Evolutionary conservation across 108 stramenopile species (phyloP), one percentile per base, ranked within the genome.

Genomic region (Pseudonitzschia delicatissima): DNA sequence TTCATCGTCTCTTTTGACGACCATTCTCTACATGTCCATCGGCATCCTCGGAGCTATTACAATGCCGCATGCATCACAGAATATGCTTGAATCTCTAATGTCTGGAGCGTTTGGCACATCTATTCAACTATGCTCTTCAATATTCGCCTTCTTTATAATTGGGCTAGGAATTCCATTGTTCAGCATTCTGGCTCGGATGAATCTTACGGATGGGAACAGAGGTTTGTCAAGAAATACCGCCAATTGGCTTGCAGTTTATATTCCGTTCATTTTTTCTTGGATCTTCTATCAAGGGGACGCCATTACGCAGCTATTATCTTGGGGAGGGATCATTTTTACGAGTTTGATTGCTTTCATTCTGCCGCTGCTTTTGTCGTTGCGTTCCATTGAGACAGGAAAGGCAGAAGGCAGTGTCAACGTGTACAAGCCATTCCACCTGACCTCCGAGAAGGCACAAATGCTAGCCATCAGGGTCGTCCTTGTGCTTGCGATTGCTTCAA

Each of bases 111-210:
- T 80, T 62, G 86, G 86, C 17, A 57, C 53, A 4, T 8, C 66
- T n/a, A 83, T 80, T 37, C 78, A 82, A 53, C 21, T 77, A 18
- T 74, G 74, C 18, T 66, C 81, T 26, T 71, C 63, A 17, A 11
- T 85, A 1, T 92, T 88, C 69, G 82, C 81, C 21, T 83, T 92
- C 44, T 77, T 85, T 66, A 92, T 88, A 44, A 82, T 92, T 49
- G 91, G 87, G 17, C 53, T 85, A 36, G 87, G 87, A 9, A 76
- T 84, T 37, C 91, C 91, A 15, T 66, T 92, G 15, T 88, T 87
- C 59, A 78, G 72, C 39, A 78, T 87, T 18, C 37, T 87, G 45
- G 74, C 78, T 17, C 53, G 86, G 33, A 71, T 82, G 72, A 82
- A 78, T 60, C 48, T 87, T n/a, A 73, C 74, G 4, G 47, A 48